Base-by-base conservation (phyloP, 345 rosid species). In the Bruguiera sexangula region DNA sequence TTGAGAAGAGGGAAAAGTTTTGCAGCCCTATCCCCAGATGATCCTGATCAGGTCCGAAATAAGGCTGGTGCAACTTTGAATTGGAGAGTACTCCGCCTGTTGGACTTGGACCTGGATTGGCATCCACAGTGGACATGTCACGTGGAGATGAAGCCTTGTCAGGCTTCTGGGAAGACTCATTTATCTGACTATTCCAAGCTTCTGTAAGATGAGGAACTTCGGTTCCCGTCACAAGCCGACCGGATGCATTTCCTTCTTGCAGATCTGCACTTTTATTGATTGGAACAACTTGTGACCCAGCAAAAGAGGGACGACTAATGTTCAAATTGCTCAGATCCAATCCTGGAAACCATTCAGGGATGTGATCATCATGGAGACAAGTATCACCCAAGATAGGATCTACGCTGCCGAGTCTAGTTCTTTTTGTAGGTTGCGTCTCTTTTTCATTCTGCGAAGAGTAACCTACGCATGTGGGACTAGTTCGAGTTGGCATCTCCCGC, bases 1-100 rank as follows among this genome's bases (percentile, higher is more conserved):
- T 69, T 21, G 73, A 63, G 58, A 77, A 70, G 60, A 52, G 55
- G 67, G 88, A 74, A 63, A 74, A 74, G 66, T 76, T 80, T 6
- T 29, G 59, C 8, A 13, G 50, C 34, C 58, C 63, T 3, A 43
- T 43, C 18, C 18, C 19, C 50, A 43, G 50, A 5, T 50, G 64
- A n/a, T 63, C 59, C 24, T 62, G 63, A 8, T 51, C 71, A 37
- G 79, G 39, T 50, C 62, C 57, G 9, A 73, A 51, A 11, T 48
- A 43, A 27, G 65, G 43, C 46, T 70, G 51, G 73, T 51, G 61
- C 65, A 31, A 63, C 22, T 36, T 60, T 19, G 73, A 60, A n/a
- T 48, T 26, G 26, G 65, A 22, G 15, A 55, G 20, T 5, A 29
- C 8, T 29, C 21, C 67, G 24, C 24, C 43, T 6, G 4, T 11